These are phyloP conservation scores for Ceratocystiopsis brevicomis DNA, from an alignment of 2,329 filamentous ascomycete genomes.

Conservation along the genomic window DNA sequence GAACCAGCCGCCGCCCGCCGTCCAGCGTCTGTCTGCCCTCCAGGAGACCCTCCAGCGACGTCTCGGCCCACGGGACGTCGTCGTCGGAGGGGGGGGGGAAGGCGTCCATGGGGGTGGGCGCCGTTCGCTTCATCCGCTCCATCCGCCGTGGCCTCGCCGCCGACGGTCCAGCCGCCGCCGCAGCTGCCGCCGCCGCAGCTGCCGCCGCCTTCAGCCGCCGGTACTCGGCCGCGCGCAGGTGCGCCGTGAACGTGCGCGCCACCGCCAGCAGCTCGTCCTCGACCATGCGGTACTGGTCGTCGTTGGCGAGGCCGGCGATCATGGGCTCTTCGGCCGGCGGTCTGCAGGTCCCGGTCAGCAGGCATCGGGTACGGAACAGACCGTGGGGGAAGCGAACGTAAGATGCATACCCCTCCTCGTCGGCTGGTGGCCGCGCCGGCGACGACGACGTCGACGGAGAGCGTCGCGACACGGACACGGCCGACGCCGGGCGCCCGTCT, in stretches of 20 bases:
- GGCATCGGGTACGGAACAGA: too few species aligned
- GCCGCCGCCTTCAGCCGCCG: conserved; percentile 42
- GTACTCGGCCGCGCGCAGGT: conserved; percentile 64
- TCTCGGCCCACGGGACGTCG: conserved; percentile 17
- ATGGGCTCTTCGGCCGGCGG: conserved; percentile 23
- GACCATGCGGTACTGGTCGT: conserved; percentile 65
- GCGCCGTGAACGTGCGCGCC: conserved; percentile 51
- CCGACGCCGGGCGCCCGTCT: too few species aligned
- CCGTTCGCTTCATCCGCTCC: too few species aligned
- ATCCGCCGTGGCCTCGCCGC: conserved; percentile 21
- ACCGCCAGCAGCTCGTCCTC: conserved; percentile 58
- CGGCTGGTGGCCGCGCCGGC: conserved; percentile 13
- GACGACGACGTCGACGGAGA: conserved; percentile 17
- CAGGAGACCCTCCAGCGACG: conserved; percentile 24
- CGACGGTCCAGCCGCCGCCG: conserved; percentile 28
- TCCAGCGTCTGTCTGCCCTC: conserved; percentile 15
- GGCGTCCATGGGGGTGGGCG: too few species aligned
- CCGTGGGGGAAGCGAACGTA: too few species aligned
- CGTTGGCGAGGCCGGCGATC: conserved; percentile 41
- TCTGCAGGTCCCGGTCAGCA: too few species aligned
- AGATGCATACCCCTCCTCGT: too few species aligned
- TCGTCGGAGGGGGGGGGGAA: too few species aligned
- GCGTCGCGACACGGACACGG: too few species aligned
- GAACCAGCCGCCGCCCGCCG: conserved; percentile 9
- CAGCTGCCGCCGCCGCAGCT: conserved; percentile 33